Evolutionary conservation across 2,329 filamentous ascomycete species (phyloP), one percentile per base, ranked within the genome.

Genomic region (Hymenoscyphus scutula): DNA sequence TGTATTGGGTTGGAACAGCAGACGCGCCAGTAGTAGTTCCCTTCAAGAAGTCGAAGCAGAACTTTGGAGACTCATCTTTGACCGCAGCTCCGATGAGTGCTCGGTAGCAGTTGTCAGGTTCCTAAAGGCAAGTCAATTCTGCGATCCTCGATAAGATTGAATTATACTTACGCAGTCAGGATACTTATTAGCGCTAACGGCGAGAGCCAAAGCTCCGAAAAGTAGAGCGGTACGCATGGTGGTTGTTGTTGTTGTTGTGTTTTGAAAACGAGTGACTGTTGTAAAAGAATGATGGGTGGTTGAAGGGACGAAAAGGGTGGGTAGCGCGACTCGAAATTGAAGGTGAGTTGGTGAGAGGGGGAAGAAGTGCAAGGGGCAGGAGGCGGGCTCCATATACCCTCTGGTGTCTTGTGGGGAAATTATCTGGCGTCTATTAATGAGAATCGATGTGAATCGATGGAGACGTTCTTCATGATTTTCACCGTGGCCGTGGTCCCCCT

Each of bases 381-480:
- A 23, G 41, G n/a, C 41, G 41, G 32, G 23, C 41, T 48, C 41
- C 41, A 48, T 48, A 48, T 48, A 48, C 41, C 41, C n/a, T 48
- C 6, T 10, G n/a, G 41, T 48, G 13, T 8, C 19, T 23, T 48
- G 41, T 48, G 41, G 41, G 19, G 41, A 48, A 48, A 48, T 48
- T 48, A 48, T 10, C 0, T n/a, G 41, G 41, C 41, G 41, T 48
- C 41, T 48, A 48, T 23, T 48, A 48, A 25, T 48, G 41, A 48
- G n/a, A 45, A 45, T 45, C 2, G 38, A 15, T 45, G 38, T n/a
- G 15, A 45, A 48, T 48, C 19, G 41, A n/a, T 48, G 15, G 41
- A 48, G 41, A n/a, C 41, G 8, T n/a, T 48, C 41, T 48, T 48
- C 23, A 19, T 48, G 41, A 48, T 48, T 48, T 23, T 48, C 41